Evolutionary conservation across 1,284 basidiomycete species (phyloP).

Genomic region (Rhodotorula mucilaginosa): DNA sequence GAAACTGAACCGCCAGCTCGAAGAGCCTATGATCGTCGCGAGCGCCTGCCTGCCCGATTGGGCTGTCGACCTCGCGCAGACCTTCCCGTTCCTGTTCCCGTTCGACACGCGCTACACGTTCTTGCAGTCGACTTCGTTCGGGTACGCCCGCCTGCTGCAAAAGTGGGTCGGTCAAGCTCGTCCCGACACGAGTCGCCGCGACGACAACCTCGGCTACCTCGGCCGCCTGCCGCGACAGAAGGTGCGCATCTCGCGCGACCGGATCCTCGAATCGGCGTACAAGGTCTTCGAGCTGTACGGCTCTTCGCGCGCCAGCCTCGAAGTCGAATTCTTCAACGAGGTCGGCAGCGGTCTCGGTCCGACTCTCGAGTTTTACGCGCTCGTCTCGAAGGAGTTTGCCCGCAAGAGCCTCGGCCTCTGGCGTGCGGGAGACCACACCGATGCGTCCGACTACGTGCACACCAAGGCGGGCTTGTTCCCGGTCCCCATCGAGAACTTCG

Average conservation of each 20-base stretch:
- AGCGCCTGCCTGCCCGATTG: slow-evolving; percentile 95
- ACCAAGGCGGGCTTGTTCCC: slow-evolving; percentile 84
- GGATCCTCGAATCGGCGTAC: slow-evolving; percentile 92
- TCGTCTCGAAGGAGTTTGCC: slow-evolving; percentile 90
- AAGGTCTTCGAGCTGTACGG: slow-evolving; percentile 93
- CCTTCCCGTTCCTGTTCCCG: slow-evolving; percentile 97
- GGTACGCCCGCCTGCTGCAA: slow-evolving; percentile 83
- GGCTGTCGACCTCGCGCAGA: slow-evolving; percentile 88
- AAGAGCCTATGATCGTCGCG: slow-evolving; percentile 98
- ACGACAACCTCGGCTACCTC: slow-evolving; percentile 87
- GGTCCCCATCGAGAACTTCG: slow-evolving; percentile 63
- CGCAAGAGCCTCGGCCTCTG: slow-evolving; percentile 82
- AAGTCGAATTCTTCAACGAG: slow-evolving; percentile 97
- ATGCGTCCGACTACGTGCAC: slow-evolving; percentile 45
- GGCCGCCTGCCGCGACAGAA: slow-evolving; percentile 92
- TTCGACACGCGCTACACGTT: slow-evolving; percentile 96
- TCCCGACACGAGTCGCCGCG: slow-evolving; percentile 57
- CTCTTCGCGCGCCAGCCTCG: slow-evolving; percentile 64
- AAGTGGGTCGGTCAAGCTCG: slow-evolving; percentile 42
- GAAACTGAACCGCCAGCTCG: slow-evolving; percentile 93
- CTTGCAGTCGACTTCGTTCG: slow-evolving; percentile 94
- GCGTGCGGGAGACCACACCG: slow-evolving; percentile 69
- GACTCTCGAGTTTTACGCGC: slow-evolving; percentile 95
- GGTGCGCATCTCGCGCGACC: slow-evolving; percentile 90
- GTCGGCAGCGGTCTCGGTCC: slow-evolving; percentile 97